Percentiles rank a stretch among this genome's conserved stretches.
These are phyloP conservation scores for Aspergillus tamarii DNA, from an alignment of 2,329 filamentous ascomycete species.

Conservation along the genomic window DNA sequence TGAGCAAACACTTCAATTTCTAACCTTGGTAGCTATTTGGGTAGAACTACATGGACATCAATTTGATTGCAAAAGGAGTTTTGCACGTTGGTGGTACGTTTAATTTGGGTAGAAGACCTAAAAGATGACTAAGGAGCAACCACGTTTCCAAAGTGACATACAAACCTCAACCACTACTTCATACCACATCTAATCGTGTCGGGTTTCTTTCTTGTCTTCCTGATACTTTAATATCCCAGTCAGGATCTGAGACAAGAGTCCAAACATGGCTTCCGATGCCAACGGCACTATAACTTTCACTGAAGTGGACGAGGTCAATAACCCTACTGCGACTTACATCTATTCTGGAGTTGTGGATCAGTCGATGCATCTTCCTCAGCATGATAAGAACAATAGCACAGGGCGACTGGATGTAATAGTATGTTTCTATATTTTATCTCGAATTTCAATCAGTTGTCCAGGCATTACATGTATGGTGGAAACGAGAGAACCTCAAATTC, in stretches of 20 bases:
- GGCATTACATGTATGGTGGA: background rate
- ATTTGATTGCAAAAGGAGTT: background rate
- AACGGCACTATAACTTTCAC: conserved; percentile 29
- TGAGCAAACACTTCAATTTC: no score
- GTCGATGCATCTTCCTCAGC: background rate
- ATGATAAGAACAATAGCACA: conserved; percentile 12
- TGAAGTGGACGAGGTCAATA: conserved; percentile 55
- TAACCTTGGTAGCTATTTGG: no score
- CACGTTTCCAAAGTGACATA: background rate
- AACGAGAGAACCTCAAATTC: background rate
- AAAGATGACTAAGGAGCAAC: background rate
- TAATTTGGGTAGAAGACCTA: background rate
- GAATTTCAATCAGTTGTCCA: background rate
- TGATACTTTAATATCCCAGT: background rate
- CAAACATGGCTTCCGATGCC: conserved; percentile 19
- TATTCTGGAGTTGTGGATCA: conserved; percentile 36
- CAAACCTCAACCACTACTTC: background rate
- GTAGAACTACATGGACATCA: no score
- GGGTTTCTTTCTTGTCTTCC: background rate
- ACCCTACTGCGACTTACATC: conserved; percentile 54
- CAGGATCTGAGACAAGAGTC: background rate
- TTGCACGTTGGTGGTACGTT: background rate
- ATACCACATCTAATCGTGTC: background rate
- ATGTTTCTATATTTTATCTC: conserved; percentile 17
- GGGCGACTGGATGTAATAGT: conserved; percentile 52